Evolutionary conservation across 805 yeast species (phyloP).

Genomic region (Candida railenensis): DNA sequence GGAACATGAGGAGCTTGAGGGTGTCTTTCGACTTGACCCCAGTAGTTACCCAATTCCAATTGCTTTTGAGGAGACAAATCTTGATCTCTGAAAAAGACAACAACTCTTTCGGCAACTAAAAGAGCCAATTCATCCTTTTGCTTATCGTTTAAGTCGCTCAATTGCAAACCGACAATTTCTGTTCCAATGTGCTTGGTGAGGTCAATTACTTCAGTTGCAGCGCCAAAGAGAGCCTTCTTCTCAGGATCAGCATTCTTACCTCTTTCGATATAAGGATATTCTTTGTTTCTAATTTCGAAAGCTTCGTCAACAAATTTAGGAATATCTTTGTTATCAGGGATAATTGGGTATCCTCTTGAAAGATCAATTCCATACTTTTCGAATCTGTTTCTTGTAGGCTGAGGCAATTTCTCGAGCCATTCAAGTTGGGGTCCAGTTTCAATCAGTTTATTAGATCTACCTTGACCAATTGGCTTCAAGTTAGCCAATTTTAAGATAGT

Average conservation of each 20-base stretch:
- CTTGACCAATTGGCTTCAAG: conserved; percentile 13
- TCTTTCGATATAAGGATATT: conserved; percentile 31
- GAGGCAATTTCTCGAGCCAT: conserved; percentile 18
- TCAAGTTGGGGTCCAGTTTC: conserved; percentile 8
- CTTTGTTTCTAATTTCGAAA: conserved; percentile 31
- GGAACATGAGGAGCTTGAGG: conserved; percentile 31
- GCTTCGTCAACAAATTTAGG: conserved; percentile 44
- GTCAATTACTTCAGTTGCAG: conserved; percentile 40
- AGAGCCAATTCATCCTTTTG: conserved; percentile 50
- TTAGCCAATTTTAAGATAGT: conserved; percentile 16
- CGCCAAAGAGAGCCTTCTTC: conserved; percentile 37
- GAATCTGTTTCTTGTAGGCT: conserved; percentile 24
- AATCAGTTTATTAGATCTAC: not conserved
- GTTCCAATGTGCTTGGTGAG: conserved; percentile 50
- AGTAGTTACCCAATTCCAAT: conserved; percentile 44
- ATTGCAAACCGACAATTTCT: conserved; percentile 47
- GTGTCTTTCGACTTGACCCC: conserved; percentile 44
- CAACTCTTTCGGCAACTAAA: conserved; percentile 48
- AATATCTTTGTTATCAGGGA: conserved; percentile 30
- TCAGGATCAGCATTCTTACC: conserved; percentile 36
- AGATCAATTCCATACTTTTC: conserved; percentile 34
- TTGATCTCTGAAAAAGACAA: conserved; percentile 51
- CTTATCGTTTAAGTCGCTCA: conserved; percentile 38
- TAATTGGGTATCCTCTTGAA: conserved; percentile 39
- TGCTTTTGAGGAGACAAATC: conserved; percentile 44